phyloP scores from a whole-genome alignment of 148 eudicot genomes.

The Beta vulgaris region DNA sequence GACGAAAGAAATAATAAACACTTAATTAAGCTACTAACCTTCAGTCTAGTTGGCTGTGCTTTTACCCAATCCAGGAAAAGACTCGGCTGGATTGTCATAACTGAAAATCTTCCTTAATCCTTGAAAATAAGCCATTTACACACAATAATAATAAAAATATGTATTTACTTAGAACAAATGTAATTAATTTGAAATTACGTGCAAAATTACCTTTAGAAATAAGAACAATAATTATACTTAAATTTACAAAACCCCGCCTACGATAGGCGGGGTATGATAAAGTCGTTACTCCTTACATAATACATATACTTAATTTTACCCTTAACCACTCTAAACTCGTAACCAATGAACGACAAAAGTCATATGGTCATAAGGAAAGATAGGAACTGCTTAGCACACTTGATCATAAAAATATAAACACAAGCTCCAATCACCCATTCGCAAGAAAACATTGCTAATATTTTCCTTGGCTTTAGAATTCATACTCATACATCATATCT shows the following conservation, averaged over 20 bases:
- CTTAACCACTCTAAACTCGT: not conserved
- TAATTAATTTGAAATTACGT: too few species aligned
- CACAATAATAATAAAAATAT: not conserved
- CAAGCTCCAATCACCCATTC: slow-evolving; percentile 23
- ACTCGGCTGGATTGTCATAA: not conserved
- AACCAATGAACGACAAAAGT: not conserved
- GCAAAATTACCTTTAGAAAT: too few species aligned
- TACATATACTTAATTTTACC: not conserved
- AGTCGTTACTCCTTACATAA: too few species aligned
- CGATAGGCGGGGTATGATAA: not conserved
- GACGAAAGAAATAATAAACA: too few species aligned
- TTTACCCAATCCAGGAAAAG: not conserved
- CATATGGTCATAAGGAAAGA: slow-evolving; percentile 10
- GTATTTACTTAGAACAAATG: too few species aligned
- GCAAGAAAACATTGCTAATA: slow-evolving; percentile 4
- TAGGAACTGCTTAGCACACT: slow-evolving; percentile 11
- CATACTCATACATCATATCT: not conserved
- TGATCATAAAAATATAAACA: slow-evolving; percentile 3
- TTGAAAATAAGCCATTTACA: too few species aligned
- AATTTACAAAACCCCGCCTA: not conserved
- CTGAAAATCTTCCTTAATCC: not conserved
- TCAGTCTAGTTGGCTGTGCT: not conserved
- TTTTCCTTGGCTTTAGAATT: not conserved
- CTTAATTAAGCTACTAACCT: not conserved
- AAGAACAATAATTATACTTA: too few species aligned